Percentiles rank a stretch among this genome's conserved stretches.
Conservation (phyloP, 768 basidiomycete genomes). For the Sistotremastrum niveocremeum region DNA sequence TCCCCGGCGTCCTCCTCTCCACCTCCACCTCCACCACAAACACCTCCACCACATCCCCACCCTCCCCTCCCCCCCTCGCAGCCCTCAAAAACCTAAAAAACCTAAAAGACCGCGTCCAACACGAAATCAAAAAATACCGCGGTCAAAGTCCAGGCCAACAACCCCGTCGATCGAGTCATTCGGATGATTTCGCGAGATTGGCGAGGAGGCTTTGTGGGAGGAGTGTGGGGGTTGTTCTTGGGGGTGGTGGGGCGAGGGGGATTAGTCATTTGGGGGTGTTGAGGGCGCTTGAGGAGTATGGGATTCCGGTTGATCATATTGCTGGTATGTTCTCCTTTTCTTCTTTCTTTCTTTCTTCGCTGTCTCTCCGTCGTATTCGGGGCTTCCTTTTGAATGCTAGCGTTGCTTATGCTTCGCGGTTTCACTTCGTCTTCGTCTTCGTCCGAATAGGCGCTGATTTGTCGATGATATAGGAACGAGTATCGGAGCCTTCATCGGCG, state of each 20-base stretch:
- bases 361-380: neutral
- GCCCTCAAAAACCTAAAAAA: slow-evolving; percentile 83
- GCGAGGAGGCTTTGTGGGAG: slow-evolving; percentile 86
- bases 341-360: neutral
- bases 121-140: slow-evolving; percentile 77
- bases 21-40: slow-evolving; percentile 33
- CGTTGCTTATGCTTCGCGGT: no score
- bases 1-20: slow-evolving; percentile 25
- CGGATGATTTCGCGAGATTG: slow-evolving; percentile 84
- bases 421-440: no score
- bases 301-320: slow-evolving; percentile 89
- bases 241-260: slow-evolving; percentile 96
- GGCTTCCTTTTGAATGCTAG: no score
- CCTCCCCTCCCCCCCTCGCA: slow-evolving; percentile 45
- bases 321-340: slow-evolving; percentile 40
- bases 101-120: slow-evolving; percentile 86
- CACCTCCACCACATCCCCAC: slow-evolving; percentile 56
- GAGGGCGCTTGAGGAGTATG: slow-evolving; percentile 80
- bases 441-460: no score
- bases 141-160: slow-evolving; percentile 45
- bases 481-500: slow-evolving; percentile 87
- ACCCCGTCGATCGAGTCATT: slow-evolving; percentile 67
- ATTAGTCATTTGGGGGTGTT: slow-evolving; percentile 77
- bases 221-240: slow-evolving; percentile 86
- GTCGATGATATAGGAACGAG: slow-evolving; percentile 44